Base-by-base conservation (phyloP, 1,284 basidiomycete genomes). In the Apiotrichum sp. region DNA sequence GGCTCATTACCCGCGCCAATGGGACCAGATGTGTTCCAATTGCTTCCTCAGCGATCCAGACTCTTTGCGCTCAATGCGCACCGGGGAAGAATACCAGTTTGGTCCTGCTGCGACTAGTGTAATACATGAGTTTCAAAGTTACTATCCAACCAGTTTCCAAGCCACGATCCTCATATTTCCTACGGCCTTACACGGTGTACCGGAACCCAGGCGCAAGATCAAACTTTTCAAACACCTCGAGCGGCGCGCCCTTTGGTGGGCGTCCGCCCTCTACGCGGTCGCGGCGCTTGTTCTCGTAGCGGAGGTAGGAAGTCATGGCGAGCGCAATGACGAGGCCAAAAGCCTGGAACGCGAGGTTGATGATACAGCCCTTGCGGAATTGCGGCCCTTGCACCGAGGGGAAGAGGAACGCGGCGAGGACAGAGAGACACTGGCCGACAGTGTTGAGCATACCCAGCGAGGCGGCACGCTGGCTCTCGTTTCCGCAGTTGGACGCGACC, bases 401-500 rank as follows among this genome's bases (percentile, higher is more conserved):
- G 72, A 79, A 80, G 32, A 73, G 59, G 67, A 77, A 78, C 8
- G 76, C 62, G 16, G 78, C 78, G 32, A 72, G 65, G 54, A 80
- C 66, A 2, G 71, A 69, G 11, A 80, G 66, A 57, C 76, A 78
- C 61, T 79, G 78, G 13, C 76, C 78, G 56, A 78, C 54, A 1
- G 73, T 64, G 69, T 80, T 80, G 49, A 79, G 72, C 74, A 76
- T 76, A 42, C 77, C 78, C 53, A 80, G 69, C 7, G 66, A 65
- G 1, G 77, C 70, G 7, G 77, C 78, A 47, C 77, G 65, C 57
- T 77, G 75, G 16, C 65, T 67, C 56, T 79, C 71, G 38, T 42
- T 44, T 4, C 49, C 53, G 1, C 63, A 61, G 51, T 59, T 61
- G 44, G 42, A 22, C 16, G 40, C 46, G 50, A 41, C 35, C 51